Percentiles rank a stretch among this genome's conserved stretches.
phyloP scores from a whole-genome alignment of 371 early-diverging fungal genomes.

The Mucor mucedo region DNA sequence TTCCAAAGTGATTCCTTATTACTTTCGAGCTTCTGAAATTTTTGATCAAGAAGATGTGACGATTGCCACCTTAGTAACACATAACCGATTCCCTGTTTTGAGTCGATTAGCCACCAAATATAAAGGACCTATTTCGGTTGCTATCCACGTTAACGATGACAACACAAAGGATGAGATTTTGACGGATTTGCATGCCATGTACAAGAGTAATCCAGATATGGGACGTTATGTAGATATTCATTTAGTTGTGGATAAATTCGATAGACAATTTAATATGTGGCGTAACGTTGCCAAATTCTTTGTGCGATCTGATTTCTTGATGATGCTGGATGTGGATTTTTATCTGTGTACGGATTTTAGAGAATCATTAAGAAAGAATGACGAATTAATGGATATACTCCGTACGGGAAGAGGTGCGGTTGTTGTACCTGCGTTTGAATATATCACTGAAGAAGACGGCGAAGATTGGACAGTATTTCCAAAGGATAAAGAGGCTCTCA shows the following conservation, averaged over 20 bases:
- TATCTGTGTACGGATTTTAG: conserved; percentile 64
- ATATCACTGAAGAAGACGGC: conserved; percentile 55
- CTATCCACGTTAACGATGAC: conserved; percentile 68
- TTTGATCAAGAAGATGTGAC: conserved; percentile 64
- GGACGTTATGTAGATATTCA: conserved; percentile 62
- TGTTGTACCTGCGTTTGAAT: conserved; percentile 69
- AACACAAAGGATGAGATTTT: conserved; percentile 50
- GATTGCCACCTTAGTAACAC: conserved; percentile 56
- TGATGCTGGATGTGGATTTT: conserved; percentile 69
- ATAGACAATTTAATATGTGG: conserved; percentile 72
- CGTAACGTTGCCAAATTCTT: conserved; percentile 69
- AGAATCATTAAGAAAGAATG: conserved; percentile 43
- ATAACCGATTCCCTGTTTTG: conserved; percentile 48
- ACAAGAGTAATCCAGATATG: conserved; percentile 56
- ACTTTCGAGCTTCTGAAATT: conserved; percentile 52
- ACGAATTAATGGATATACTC: conserved; percentile 50
- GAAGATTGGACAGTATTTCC: conserved; percentile 59
- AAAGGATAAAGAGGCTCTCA: conserved; percentile 46
- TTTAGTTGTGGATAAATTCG: conserved; percentile 63
- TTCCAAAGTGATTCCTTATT: conserved; percentile 66
- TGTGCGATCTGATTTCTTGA: conserved; percentile 61
- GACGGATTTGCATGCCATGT: conserved; percentile 53
- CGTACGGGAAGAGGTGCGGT: conserved; percentile 55
- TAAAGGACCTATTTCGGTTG: conserved; percentile 51
- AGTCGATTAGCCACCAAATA: conserved; percentile 33